phyloP scores from a whole-genome alignment of 768 basidiomycete species.

The Termitomyces sp. region DNA sequence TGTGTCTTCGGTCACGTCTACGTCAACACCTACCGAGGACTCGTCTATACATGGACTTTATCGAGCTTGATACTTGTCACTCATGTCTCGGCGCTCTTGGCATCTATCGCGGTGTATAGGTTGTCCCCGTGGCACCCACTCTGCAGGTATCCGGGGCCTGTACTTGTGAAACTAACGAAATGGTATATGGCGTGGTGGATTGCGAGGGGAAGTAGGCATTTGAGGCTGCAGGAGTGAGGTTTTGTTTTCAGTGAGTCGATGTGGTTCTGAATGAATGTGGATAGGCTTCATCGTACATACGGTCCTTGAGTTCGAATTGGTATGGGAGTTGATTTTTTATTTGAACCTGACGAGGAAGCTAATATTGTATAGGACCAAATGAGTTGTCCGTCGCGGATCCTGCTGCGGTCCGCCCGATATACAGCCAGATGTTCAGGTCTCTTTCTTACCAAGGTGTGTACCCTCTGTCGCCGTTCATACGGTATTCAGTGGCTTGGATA shows the following conservation, averaged over 20 bases:
- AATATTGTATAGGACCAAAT: conserved; percentile 25
- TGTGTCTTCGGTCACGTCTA: conserved; percentile 3
- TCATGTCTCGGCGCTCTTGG: not conserved
- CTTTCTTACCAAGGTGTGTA: conserved; percentile 16
- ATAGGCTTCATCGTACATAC: conserved; percentile 21
- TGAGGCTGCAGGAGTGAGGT: not conserved
- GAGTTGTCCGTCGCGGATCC: conserved; percentile 26
- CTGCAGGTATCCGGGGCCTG: conserved; percentile 5
- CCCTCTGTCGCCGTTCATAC: not conserved
- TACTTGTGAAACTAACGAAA: conserved; percentile 1
- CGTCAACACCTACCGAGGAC: not conserved
- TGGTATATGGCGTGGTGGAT: conserved; percentile 4
- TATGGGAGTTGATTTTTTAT: conserved; percentile 7
- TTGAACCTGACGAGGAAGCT: not conserved
- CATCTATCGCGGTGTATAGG: conserved; percentile 5
- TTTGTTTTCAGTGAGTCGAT: not conserved
- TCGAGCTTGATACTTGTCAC: not conserved
- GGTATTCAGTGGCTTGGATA: not conserved
- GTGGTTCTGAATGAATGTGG: not conserved
- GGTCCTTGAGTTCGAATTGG: conserved; percentile 27
- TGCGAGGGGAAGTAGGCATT: not conserved
- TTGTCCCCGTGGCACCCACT: conserved; percentile 10
- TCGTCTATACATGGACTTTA: not conserved
- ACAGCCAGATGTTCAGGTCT: conserved; percentile 22
- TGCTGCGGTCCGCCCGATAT: conserved; percentile 18